Evolutionary conservation across 164 flowering plant species (phyloP).

Genomic region (Hamamelis virginiana): DNA sequence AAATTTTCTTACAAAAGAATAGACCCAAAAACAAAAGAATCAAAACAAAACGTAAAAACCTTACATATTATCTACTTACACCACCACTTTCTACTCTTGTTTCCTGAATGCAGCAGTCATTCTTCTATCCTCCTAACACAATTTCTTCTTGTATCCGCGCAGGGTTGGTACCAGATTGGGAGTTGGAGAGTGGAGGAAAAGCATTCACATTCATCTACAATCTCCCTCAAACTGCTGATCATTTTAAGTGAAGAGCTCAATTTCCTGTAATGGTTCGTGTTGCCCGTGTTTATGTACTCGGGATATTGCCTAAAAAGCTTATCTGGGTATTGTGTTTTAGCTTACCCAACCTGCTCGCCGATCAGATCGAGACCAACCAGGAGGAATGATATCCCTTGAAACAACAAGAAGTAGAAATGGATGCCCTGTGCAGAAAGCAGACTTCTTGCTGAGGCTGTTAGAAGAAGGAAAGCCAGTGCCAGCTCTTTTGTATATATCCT

Average conservation of each 20-base stretch:
- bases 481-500: constrained; percentile 88
- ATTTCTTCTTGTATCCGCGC: constrained; percentile 11
- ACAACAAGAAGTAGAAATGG: constrained; percentile 96
- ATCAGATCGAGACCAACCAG: constrained; percentile 94
- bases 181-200: constrained; percentile 1
- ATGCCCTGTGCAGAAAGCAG: constrained; percentile 94
- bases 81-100: too few species aligned
- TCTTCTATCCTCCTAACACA: constrained; percentile 15
- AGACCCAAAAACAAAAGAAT: constrained; percentile 40
- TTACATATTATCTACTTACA: constrained; percentile 15
- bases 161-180: not conserved
- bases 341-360: constrained; percentile 86
- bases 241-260: not conserved
- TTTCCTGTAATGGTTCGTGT: constrained; percentile 5
- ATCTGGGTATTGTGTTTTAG: not conserved
- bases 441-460: constrained; percentile 94
- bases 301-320: not conserved
- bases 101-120: constrained; percentile 11
- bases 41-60: constrained; percentile 19
- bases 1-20: constrained; percentile 58
- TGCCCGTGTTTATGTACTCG: constrained; percentile 9
- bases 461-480: constrained; percentile 81
- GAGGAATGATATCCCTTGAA: constrained; percentile 90
- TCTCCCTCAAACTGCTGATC: not conserved
- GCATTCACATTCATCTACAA: not conserved